phyloP scores from a whole-genome alignment of 164 flowering plant species.

The Dillenia suffruticosa region DNA sequence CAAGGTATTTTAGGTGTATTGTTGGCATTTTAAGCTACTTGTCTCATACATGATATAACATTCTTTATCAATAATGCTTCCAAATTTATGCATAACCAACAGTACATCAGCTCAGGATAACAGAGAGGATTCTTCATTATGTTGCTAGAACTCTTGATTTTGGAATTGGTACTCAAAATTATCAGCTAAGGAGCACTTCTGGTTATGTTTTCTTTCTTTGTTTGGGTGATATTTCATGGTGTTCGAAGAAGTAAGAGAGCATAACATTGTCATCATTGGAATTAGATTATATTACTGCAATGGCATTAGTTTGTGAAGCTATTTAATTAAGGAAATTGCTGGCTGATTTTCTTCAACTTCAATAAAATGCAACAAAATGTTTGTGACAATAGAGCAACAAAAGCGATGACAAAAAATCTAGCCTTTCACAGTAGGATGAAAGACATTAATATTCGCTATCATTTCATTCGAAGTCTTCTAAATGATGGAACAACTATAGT shows the following conservation, averaged over 20 bases:
- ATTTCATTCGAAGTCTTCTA: constrained; percentile 12
- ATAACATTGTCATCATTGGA: constrained; percentile 9
- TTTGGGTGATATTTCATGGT: constrained; percentile 15
- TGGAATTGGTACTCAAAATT: neutral
- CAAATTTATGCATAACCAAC: constrained; percentile 6
- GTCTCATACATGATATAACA: neutral
- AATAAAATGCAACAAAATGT: neutral
- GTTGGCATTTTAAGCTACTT: constrained; percentile 10
- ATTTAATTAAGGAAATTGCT: constrained; percentile 14
- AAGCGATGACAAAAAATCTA: constrained; percentile 16
- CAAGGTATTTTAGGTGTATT: neutral
- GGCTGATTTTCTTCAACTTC: constrained; percentile 5
- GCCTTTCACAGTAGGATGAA: constrained; percentile 18
- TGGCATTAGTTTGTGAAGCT: constrained; percentile 7
- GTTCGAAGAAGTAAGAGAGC: constrained; percentile 16
- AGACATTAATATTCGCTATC: constrained; percentile 17
- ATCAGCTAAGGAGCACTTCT: constrained; percentile 7
- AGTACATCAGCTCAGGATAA: constrained; percentile 9
- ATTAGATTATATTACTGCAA: constrained; percentile 12
- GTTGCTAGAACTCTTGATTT: neutral
- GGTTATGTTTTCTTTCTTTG: constrained; percentile 2
- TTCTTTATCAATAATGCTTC: constrained; percentile 5
- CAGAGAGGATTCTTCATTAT: constrained; percentile 8
- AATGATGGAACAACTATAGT: neutral
- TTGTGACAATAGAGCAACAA: constrained; percentile 19